Conservation (phyloP, 768 basidiomycete species). For the Artomyces pyxidatus region DNA sequence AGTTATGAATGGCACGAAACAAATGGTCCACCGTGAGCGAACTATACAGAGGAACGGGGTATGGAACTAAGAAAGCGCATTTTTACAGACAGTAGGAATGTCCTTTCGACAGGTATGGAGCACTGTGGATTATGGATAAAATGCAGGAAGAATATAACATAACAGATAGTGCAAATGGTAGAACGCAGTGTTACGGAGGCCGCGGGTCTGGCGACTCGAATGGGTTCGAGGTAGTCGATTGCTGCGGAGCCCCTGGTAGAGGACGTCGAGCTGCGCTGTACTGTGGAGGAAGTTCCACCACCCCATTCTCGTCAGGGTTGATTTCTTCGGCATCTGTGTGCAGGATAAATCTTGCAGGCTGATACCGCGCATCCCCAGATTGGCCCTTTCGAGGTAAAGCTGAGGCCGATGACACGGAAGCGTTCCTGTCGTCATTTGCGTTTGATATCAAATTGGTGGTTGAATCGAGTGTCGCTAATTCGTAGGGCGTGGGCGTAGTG, state of each 20-base stretch:
- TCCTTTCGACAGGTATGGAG: too few species aligned
- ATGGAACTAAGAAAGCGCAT: too few species aligned
- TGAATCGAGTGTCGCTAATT: background rate
- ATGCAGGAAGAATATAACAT: too few species aligned
- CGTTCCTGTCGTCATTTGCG: background rate
- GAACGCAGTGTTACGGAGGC: too few species aligned
- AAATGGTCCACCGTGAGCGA: too few species aligned
- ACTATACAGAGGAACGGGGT: too few species aligned
- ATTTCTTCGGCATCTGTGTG: slow-evolving; percentile 65
- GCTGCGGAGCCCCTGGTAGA: background rate
- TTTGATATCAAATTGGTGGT: background rate
- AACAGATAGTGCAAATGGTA: too few species aligned
- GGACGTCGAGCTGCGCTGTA: slow-evolving; percentile 46
- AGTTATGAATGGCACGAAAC: too few species aligned
- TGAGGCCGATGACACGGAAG: background rate
- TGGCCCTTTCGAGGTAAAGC: background rate
- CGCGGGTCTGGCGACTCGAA: too few species aligned
- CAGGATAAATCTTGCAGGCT: slow-evolving; percentile 26
- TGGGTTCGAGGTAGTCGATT: too few species aligned
- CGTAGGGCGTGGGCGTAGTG: background rate
- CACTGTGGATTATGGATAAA: too few species aligned
- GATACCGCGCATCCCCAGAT: background rate
- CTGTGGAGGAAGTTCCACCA: slow-evolving; percentile 71
- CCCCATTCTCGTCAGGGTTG: slow-evolving; percentile 36
- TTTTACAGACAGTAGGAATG: too few species aligned